Base-by-base conservation (phyloP, 306 rosid species). In the Fagus sylvatica region DNA sequence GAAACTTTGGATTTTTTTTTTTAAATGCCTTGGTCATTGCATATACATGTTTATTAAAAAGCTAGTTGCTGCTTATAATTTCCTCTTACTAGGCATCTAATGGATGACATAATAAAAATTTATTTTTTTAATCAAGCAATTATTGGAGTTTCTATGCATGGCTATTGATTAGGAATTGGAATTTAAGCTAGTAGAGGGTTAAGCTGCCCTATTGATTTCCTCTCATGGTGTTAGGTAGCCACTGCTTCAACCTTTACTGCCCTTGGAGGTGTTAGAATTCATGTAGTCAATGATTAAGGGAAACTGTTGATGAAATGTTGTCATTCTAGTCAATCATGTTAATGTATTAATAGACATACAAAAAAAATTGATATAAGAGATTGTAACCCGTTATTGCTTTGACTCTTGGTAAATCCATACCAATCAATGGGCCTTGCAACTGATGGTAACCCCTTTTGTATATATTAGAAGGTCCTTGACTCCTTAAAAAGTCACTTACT, bases 61-160 rank as follows among this genome's bases (percentile, higher is more conserved):
- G 62, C 28, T 79, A 54, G 68, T 75, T 73, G 56, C n/a, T 75
- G 61, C 43, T 7, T 71, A 57, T 53, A 19, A 69, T n/a, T 36
- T 64, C 11, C 61, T 78, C 72, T 53, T 17, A 41, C 0, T 34
- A 4, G 43, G 71, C 57, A 65, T 73, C 64, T 69, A 7, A 41
- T 33, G 43, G 10, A 64, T 56, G 6, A 40, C 51, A 32, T 83
- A 17, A 2, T 41, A 72, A 33, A 17, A 10, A 15, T 51, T 13
- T 56, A 2, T 37, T 11, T 64, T 49, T 48, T 15, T 33, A n/a
- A 17, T 57, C 43, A 22, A 7, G 3, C 30, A 13, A 41, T 78
- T 39, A 9, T 3, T 37, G 68, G 34, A 34, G 46, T 62, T 74
- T 77, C 41, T 51, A 6, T 51, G 41, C 43, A 53, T 12, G 70